Evolutionary conservation across 768 basidiomycete species (phyloP), one percentile per base, ranked within the genome.

Genomic region (Rhodotorula sphaerocarpa): DNA sequence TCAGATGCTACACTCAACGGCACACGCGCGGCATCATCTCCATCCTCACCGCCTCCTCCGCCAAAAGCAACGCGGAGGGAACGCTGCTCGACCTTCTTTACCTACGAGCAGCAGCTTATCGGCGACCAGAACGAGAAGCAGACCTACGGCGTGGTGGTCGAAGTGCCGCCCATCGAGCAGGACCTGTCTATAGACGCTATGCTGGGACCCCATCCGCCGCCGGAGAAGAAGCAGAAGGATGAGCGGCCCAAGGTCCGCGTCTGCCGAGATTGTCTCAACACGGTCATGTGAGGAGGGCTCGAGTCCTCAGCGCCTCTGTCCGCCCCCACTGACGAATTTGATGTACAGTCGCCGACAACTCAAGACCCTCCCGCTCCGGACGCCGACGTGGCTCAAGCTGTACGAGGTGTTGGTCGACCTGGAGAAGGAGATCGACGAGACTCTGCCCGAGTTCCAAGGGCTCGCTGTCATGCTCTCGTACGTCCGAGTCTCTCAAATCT

Each of bases 371-470:
- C 77, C 79, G 3, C 73, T 75, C 6, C 77, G 78, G 44, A 78
- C 83, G 4, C 86, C 87, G 11, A 74, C 81, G 0, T 85, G 88
- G 73, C 77, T 81, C 30, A 80, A 80, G 69, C 78, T 92, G 33
- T 87, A 95, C 74, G 82, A 85, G 81, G 81, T 82, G 1, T 83
- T 97, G 63, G 76, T 88, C 42, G 74, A 71, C 43, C 76, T 95
- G 12, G 91, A 99, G 77, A 80, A 82, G 56, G 91, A 96, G 69
- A 91, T 97, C n/a, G 87, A 90, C 73, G 86, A 86, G 36, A 77
- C 83, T 3, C 79, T 97, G 7, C 90, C 90, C 5, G 83, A 85
- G 66, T 92, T 93, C 73, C 89, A 93, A 70, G 90, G 93, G 71
- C 79, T 91, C 30, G 75, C 95, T 33, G 74, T 86, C 45, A 82